These are phyloP conservation scores for Polyplosphaeria fusca DNA, from an alignment of 495 filamentous ascomycete species.

Conservation along the genomic window DNA sequence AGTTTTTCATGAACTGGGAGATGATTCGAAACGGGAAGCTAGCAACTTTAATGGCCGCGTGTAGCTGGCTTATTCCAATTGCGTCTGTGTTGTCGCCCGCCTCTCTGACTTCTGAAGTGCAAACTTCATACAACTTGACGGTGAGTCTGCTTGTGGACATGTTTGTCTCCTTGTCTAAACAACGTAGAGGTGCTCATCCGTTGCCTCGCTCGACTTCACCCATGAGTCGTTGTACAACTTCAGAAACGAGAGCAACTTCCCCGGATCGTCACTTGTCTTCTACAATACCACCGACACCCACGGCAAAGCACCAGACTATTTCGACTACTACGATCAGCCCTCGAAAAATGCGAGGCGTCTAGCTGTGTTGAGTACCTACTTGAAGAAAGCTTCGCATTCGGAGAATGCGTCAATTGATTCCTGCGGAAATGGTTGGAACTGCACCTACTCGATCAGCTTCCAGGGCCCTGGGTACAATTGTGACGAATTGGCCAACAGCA, in stretches of 20 bases:
- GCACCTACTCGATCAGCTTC: constrained; percentile 39
- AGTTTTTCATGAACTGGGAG: constrained; percentile 37
- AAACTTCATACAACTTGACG: constrained; percentile 1
- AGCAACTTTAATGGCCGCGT: constrained; percentile 42
- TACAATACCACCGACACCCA: constrained; percentile 41
- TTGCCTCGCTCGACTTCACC: constrained; percentile 39
- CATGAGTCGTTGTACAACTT: constrained; percentile 25
- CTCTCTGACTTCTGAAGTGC: constrained; percentile 39
- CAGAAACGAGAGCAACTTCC: constrained; percentile 31
- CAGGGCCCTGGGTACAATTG: constrained; percentile 44
- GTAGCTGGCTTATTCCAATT: constrained; percentile 44
- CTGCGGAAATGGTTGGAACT: constrained; percentile 39
- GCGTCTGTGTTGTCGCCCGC: constrained; percentile 43
- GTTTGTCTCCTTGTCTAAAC: too few relatives aligned
- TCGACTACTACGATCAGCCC: constrained; percentile 44
- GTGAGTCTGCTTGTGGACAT: not conserved
- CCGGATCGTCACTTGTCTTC: constrained; percentile 37
- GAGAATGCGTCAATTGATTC: constrained; percentile 13
- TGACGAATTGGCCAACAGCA: constrained; percentile 29
- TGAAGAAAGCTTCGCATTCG: constrained; percentile 27
- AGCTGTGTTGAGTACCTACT: constrained; percentile 31
- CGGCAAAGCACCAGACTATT: constrained; percentile 14
- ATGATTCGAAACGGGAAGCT: constrained; percentile 42
- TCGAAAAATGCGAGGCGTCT: constrained; percentile 33
- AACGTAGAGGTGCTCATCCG: too few relatives aligned